Evolutionary conservation across 2,329 filamentous ascomycete species (phyloP).

Genomic region (Phyllosticta paracitricarpa): DNA sequence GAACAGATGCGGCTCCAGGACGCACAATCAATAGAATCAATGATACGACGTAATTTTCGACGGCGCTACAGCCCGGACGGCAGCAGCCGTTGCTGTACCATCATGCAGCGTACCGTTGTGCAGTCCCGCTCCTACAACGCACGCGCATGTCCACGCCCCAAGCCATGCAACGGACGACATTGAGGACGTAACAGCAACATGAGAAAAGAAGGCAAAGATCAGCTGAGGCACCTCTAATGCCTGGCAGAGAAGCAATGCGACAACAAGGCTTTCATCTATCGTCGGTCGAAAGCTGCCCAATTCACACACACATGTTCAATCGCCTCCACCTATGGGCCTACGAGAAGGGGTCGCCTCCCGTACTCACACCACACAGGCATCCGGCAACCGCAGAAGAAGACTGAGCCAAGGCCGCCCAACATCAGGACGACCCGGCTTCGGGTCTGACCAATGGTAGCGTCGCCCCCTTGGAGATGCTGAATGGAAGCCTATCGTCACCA

Average conservation of each 20-base stretch:
- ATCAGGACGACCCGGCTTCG: background rate
- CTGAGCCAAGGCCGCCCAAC: background rate
- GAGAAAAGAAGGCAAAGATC: background rate
- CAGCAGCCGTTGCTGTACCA: background rate
- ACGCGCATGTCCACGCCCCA: background rate
- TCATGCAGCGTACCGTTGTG: background rate
- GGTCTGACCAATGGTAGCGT: background rate
- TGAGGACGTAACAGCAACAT: background rate
- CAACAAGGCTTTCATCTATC: too few species aligned
- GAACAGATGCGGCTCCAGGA: background rate
- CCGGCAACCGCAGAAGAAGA: background rate
- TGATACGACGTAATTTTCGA: background rate
- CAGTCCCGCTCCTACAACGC: background rate
- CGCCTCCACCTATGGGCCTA: background rate
- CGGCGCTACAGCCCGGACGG: background rate
- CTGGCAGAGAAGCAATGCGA: background rate
- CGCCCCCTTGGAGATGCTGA: background rate
- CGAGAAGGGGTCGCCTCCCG: background rate
- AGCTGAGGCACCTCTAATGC: background rate
- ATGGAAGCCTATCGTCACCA: background rate
- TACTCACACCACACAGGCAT: background rate
- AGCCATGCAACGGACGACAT: background rate
- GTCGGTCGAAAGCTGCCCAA: background rate
- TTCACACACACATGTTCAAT: background rate
- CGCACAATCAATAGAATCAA: background rate